Evolutionary conservation across 2,329 filamentous ascomycete genomes (phyloP).

Genomic region (Sphaerulina musiva): DNA sequence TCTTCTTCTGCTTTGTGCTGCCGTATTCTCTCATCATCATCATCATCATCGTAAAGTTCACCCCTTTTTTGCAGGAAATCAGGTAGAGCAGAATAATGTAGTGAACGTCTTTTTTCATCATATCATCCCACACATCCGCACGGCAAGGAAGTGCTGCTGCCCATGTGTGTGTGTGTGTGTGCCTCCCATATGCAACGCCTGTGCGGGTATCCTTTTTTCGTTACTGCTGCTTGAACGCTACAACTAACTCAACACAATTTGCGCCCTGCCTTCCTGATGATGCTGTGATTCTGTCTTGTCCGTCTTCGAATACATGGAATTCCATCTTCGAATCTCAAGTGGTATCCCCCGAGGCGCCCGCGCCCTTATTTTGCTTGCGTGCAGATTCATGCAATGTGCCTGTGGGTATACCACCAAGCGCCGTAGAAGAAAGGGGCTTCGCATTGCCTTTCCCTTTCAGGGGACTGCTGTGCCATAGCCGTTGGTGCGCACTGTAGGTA

Average conservation of each 20-base stretch:
- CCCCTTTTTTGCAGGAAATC: too few relatives aligned
- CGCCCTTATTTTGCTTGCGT: background rate
- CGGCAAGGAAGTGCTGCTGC: background rate
- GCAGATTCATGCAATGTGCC: background rate
- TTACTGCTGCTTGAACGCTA: background rate
- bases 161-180: background rate
- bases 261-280: background rate
- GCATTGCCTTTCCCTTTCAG: background rate
- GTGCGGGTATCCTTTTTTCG: background rate
- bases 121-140: background rate
- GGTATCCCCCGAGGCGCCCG: background rate
- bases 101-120: too few relatives aligned
- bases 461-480: too few relatives aligned
- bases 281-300: background rate
- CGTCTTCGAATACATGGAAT: background rate
- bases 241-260: background rate
- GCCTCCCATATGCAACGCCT: background rate
- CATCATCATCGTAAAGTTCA: too few relatives aligned
- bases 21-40: too few relatives aligned
- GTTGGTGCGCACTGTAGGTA: background rate
- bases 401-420: background rate
- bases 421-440: background rate
- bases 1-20: too few relatives aligned
- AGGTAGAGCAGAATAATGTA: too few relatives aligned
- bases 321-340: background rate